Conservation (phyloP, 2,329 filamentous ascomycete species). For the Colletotrichum graminicola region DNA sequence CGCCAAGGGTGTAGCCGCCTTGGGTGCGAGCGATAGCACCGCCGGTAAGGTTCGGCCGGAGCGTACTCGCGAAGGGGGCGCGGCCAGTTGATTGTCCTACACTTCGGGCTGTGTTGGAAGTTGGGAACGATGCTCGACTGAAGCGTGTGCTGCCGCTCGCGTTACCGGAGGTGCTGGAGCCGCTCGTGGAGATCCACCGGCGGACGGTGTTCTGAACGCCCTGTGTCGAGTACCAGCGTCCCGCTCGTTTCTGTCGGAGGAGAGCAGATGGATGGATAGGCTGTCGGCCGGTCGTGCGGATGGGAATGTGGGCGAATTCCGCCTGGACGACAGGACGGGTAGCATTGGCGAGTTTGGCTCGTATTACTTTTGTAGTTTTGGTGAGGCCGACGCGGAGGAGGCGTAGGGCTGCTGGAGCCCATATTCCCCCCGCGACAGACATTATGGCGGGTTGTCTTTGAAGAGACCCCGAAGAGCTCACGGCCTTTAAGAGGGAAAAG, state of each 20-base stretch:
- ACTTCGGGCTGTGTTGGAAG: constrained; percentile 62
- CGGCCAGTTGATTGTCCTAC: constrained; percentile 76
- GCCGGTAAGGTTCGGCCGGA: constrained; percentile 92
- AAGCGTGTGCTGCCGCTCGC: constrained; percentile 52
- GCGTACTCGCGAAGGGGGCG: constrained; percentile 87
- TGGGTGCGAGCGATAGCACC: constrained; percentile 86
- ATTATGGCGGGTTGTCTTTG: constrained; percentile 55
- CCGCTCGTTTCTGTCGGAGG: constrained; percentile 61
- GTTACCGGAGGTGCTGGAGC: constrained; percentile 44
- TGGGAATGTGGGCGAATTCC: constrained; percentile 60
- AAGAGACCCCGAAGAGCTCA: constrained; percentile 29
- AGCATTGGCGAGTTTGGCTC: constrained; percentile 61
- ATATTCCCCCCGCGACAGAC: constrained; percentile 68
- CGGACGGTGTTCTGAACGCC: constrained; percentile 61
- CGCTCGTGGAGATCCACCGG: constrained; percentile 60
- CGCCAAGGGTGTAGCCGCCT: constrained; percentile 84
- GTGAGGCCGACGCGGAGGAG: constrained; percentile 65
- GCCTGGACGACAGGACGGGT: constrained; percentile 57
- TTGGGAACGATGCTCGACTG: constrained; percentile 63
- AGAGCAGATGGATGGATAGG: constrained; percentile 65
- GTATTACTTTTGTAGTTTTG: constrained; percentile 64
- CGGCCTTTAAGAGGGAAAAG: constrained; percentile 17
- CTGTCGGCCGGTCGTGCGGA: constrained; percentile 59
- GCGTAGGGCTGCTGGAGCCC: constrained; percentile 68
- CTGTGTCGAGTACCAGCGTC: constrained; percentile 63